Evolutionary conservation across 257 asterid genomes (phyloP).

Genomic region (Coffea canephora): DNA sequence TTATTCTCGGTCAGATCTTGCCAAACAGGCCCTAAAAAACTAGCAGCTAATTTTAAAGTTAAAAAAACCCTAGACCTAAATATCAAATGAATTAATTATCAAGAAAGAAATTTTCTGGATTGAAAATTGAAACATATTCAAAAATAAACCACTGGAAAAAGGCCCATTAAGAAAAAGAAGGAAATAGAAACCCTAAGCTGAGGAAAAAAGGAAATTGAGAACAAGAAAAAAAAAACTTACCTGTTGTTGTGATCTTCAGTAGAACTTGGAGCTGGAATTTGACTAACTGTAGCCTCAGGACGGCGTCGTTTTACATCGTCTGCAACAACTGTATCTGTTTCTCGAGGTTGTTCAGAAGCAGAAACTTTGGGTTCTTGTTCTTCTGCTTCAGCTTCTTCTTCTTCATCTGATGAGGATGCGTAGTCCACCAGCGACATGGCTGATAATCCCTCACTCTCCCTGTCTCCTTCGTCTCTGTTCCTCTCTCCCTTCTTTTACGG

Average conservation of each 20-base stretch:
- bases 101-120: neutral
- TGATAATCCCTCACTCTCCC: neutral
- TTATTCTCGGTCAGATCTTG: too few species aligned
- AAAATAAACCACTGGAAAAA: neutral
- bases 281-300: neutral
- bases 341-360: neutral
- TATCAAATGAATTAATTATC: neutral
- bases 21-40: neutral
- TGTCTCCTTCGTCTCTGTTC: neutral
- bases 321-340: neutral
- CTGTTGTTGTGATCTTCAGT: neutral
- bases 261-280: constrained; percentile 1
- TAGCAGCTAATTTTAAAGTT: neutral
- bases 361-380: constrained; percentile 5
- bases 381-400: neutral
- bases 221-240: constrained; percentile 4
- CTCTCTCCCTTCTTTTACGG: too few species aligned
- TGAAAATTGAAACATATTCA: neutral
- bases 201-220: neutral
- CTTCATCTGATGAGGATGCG: constrained; percentile 48
- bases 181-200: constrained; percentile 17
- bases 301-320: neutral
- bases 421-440: constrained; percentile 84
- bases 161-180: neutral
- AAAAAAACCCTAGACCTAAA: neutral